Evolutionary conservation across 2,329 filamentous ascomycete species (phyloP), one percentile per base, ranked within the genome.

Genomic region (Colletotrichum noveboracense): DNA sequence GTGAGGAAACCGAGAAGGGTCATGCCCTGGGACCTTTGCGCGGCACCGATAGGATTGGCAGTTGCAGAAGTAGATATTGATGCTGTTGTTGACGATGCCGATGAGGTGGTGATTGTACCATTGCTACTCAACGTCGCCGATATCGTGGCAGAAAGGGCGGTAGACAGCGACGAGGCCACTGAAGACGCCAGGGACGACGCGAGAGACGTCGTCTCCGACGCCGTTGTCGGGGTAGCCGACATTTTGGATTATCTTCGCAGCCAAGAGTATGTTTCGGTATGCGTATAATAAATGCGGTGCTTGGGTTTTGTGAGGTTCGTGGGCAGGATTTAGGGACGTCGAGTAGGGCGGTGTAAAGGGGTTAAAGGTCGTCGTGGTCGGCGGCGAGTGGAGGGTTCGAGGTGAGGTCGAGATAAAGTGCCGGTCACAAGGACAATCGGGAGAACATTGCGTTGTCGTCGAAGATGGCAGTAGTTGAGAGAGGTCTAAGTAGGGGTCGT

Each of bases 1-100:
- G 93, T 91, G 43, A 94, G 80, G 78, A 95, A 95, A n/a, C 90
- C 84, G 24, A 86, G 82, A 66, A 90, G 81, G 77, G 87, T 88
- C 64, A 89, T 86, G 62, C 88, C 87, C 24, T 83, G 80, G 6
- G 81, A 80, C 5, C 77, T 76, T 66, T 86, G 79, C 14, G 26
- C 34, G 24, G 32, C 36, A 16, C 68, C 30, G 16, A 14, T 70
- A 9, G 55, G 28, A 38, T n/a, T 26, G 30, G 26, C 52, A 61
- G 48, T 28, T 24, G 38, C 21, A 18, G 38, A 10, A 30, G 56
- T 16, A 21, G 55, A 8, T 28, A 56, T 32, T 8, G 71, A 8
- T 12, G 75, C 10, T 32, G 58, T 62, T 7, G 66, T 24, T 5
- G 48, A 26, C 6, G 34, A 24, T 9, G 38, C 18, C 28, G 66